Evolutionary conservation across 768 basidiomycete species (phyloP).

Genomic region (Mycena polygramma): DNA sequence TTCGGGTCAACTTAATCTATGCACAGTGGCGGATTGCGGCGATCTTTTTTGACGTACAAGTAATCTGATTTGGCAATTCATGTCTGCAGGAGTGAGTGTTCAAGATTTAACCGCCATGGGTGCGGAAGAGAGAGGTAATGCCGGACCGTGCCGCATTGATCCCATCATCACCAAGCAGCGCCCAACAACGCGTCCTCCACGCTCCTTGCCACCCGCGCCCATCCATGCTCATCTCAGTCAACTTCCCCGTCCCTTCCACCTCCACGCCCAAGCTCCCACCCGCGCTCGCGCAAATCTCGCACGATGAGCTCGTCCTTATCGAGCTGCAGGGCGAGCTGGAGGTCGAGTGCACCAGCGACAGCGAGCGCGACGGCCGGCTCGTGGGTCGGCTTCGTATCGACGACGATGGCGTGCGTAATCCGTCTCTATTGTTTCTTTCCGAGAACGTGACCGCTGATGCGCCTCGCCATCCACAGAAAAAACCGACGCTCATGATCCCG

Average conservation of each 20-base stretch:
- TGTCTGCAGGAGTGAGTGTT: too few species aligned
- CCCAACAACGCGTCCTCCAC: conserved; percentile 21
- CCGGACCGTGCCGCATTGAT: not conserved
- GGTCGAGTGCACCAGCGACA: conserved; percentile 65
- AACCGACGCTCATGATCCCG: conserved; percentile 82
- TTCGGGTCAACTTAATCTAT: too few species aligned
- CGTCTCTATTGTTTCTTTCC: conserved; percentile 3
- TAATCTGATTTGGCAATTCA: too few species aligned
- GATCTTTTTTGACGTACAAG: too few species aligned
- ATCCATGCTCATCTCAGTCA: conserved; percentile 78
- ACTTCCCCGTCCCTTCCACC: conserved; percentile 51
- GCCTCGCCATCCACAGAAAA: conserved; percentile 61
- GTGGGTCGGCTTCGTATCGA: conserved; percentile 84
- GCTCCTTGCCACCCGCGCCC: not conserved
- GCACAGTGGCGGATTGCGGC: too few species aligned
- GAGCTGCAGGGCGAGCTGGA: conserved; percentile 90
- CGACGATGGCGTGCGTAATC: conserved; percentile 63
- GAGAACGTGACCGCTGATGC: conserved; percentile 6
- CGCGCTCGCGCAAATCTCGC: conserved; percentile 77
- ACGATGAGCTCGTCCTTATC: conserved; percentile 85
- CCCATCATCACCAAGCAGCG: not conserved
- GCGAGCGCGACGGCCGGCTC: conserved; percentile 75
- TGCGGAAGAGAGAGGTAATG: too few species aligned
- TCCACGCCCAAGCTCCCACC: conserved; percentile 66
- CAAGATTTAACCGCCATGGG: too few species aligned